Evolutionary conservation across 345 rosid species (phyloP).

Genomic region (Turnera subulata): DNA sequence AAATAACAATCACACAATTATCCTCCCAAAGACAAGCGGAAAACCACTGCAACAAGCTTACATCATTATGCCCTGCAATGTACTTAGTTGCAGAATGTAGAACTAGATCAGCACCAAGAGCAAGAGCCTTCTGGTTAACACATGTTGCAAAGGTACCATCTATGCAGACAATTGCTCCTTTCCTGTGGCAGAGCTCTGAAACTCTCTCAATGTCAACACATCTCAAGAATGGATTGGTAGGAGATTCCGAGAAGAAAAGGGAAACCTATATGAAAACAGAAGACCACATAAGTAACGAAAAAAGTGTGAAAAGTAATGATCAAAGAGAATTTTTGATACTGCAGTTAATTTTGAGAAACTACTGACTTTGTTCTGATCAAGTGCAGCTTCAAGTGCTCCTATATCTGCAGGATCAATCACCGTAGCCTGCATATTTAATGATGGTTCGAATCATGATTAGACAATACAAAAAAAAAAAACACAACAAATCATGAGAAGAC

Average conservation of each 20-base stretch:
- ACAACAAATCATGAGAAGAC: background rate
- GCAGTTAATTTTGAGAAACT: background rate
- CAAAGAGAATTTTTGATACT: conserved; percentile 1
- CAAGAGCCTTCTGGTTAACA: conserved; percentile 89
- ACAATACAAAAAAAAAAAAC: background rate
- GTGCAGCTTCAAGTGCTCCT: conserved; percentile 67
- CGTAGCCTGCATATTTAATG: conserved; percentile 59
- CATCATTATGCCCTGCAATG: conserved; percentile 96
- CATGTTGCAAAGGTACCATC: conserved; percentile 99
- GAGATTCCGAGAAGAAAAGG: conserved; percentile 91
- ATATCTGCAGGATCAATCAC: conserved; percentile 96
- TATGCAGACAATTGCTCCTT: conserved; percentile 88
- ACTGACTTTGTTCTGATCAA: conserved; percentile 66
- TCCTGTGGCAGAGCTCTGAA: conserved; percentile 78
- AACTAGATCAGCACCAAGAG: conserved; percentile 94
- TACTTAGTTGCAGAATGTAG: conserved; percentile 90
- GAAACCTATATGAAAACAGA: conserved; percentile 60
- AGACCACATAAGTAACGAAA: conserved; percentile 12
- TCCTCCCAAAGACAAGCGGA: background rate
- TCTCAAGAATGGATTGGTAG: conserved; percentile 93
- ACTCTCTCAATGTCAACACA: conserved; percentile 90
- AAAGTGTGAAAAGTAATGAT: background rate
- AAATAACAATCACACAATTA: background rate
- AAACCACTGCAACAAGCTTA: conserved; percentile 33
- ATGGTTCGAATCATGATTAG: background rate